Conservation (phyloP, 78 protist genomes). For the Creolimax fragrantissima region DNA sequence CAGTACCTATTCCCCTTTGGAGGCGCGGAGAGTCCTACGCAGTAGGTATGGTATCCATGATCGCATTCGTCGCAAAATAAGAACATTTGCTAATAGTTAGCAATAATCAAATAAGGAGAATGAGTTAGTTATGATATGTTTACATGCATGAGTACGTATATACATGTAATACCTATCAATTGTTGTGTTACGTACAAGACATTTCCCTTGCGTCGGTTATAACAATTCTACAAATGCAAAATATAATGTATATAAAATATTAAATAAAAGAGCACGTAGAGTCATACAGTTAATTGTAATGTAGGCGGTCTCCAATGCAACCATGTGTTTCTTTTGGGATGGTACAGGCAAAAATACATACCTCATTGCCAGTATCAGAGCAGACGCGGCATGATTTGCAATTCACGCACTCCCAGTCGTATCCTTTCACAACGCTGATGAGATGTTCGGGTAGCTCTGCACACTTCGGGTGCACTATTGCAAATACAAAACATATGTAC, state of each 20-base stretch:
- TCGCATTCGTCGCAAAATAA: slow-evolving; percentile 11
- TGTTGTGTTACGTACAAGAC: too few species aligned
- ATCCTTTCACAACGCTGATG: neutral
- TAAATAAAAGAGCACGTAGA: too few species aligned
- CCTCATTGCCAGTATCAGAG: neutral
- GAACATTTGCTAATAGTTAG: neutral
- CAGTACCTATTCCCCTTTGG: neutral
- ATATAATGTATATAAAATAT: neutral
- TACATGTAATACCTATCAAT: too few species aligned
- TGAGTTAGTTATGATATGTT: neutral
- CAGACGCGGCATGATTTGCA: neutral
- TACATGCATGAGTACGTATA: neutral
- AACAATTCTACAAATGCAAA: neutral
- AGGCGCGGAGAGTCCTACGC: neutral
- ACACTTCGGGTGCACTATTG: neutral
- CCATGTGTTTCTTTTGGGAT: too few species aligned
- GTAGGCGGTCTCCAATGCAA: too few species aligned
- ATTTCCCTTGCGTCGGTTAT: neutral
- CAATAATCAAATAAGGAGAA: neutral
- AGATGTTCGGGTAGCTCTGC: neutral
- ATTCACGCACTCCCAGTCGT: neutral
- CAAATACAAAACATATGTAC: neutral
- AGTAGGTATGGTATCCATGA: neutral
- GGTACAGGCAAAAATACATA: too few species aligned
- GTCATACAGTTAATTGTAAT: too few species aligned